These are phyloP conservation scores for Coemansia sp. DNA, from an alignment of 192 early-diverging fungal genomes.

Conservation along the genomic window DNA sequence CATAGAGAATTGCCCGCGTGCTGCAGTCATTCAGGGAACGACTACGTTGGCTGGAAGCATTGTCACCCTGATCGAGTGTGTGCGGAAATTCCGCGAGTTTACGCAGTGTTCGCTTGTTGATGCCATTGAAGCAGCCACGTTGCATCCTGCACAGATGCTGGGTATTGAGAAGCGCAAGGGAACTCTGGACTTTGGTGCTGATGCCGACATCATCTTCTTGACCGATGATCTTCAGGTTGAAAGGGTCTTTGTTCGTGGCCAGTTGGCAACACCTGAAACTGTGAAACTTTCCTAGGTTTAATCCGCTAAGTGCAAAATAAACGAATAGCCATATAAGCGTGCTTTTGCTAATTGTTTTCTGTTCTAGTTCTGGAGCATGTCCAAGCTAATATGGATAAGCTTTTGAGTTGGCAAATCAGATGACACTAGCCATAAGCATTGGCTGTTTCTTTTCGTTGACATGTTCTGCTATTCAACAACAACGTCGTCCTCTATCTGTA, in stretches of 20 bases:
- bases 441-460: too few species aligned
- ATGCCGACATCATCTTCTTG: conserved; percentile 32
- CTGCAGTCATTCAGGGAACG: conserved; percentile 39
- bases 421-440: too few species aligned
- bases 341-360: too few species aligned
- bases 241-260: conserved; percentile 21
- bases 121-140: conserved; percentile 31
- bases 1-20: conserved; percentile 42
- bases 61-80: conserved; percentile 33
- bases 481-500: too few species aligned
- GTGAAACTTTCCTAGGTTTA: background rate
- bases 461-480: too few species aligned
- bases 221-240: conserved; percentile 24
- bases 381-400: too few species aligned
- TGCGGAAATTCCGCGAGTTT: conserved; percentile 32
- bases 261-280: conserved; percentile 21
- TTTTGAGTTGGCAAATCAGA: too few species aligned
- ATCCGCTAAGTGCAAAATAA: too few species aligned
- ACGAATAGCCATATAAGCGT: too few species aligned
- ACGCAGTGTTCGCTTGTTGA: conserved; percentile 25
- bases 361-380: too few species aligned
- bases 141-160: conserved; percentile 36
- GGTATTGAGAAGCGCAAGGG: conserved; percentile 26
- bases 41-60: conserved; percentile 28
- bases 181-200: conserved; percentile 24